Conservation (phyloP, 2,329 filamentous ascomycete species). For the Ophiostoma himal-ulmi region DNA sequence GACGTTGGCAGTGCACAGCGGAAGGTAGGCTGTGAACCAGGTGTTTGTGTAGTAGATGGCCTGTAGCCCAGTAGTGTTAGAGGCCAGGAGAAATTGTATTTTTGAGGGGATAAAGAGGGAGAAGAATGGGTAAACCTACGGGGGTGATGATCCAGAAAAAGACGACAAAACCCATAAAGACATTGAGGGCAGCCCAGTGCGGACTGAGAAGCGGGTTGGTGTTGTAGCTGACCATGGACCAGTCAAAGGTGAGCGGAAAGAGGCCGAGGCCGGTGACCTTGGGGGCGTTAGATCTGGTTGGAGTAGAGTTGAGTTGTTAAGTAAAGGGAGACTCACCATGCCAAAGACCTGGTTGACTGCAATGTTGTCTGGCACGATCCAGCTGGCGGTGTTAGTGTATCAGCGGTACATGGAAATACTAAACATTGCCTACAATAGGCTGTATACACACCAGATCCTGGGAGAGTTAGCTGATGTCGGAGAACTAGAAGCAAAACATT, state of each 20-base stretch:
- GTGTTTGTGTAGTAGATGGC: slow-evolving; percentile 55
- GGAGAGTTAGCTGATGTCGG: background rate
- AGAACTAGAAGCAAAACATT: too few species aligned
- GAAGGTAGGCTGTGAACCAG: slow-evolving; percentile 49
- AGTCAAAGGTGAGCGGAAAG: slow-evolving; percentile 40
- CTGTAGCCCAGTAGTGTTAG: slow-evolving; percentile 25
- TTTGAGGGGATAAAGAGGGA: too few species aligned
- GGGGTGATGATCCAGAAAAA: slow-evolving; percentile 15
- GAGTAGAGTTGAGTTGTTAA: too few species aligned
- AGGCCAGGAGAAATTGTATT: too few species aligned
- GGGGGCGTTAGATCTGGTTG: too few species aligned
- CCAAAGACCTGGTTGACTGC: slow-evolving; percentile 32
- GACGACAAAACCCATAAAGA: slow-evolving; percentile 53
- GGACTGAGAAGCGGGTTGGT: slow-evolving; percentile 30
- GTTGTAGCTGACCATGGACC: slow-evolving; percentile 30
- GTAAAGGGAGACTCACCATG: slow-evolving; percentile 21
- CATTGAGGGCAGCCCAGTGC: slow-evolving; percentile 57
- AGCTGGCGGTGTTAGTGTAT: slow-evolving; percentile 34
- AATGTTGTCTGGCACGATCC: slow-evolving; percentile 43
- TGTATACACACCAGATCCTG: background rate
- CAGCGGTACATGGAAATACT: too few species aligned
- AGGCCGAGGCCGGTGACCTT: slow-evolving; percentile 33
- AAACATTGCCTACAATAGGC: too few species aligned
- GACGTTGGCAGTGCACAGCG: slow-evolving; percentile 48
- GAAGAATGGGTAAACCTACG: background rate